These are phyloP conservation scores for Trichothecium roseum DNA, from an alignment of 2,329 filamentous ascomycete genomes.

Conservation along the genomic window DNA sequence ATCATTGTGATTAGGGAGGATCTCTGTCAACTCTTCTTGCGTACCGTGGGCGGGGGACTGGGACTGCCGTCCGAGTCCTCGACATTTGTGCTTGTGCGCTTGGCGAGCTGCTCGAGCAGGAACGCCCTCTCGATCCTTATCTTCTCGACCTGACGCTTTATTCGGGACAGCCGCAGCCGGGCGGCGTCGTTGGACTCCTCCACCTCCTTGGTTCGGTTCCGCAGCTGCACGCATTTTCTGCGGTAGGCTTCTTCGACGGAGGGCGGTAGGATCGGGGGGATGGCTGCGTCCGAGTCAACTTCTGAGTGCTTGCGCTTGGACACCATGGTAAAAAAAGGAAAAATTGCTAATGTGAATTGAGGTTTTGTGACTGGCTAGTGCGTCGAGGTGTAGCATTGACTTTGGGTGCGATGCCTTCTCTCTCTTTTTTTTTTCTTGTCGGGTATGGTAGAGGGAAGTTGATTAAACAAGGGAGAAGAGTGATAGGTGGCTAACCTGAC, in stretches of 20 bases:
- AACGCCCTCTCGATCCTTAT: conserved; percentile 78
- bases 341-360: conserved; percentile 1
- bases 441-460: too few species aligned
- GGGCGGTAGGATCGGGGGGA: conserved; percentile 60
- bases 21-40: conserved; percentile 17
- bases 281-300: conserved; percentile 28
- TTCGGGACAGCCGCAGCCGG: conserved; percentile 64
- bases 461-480: too few species aligned
- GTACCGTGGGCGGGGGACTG: conserved; percentile 68
- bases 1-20: background rate
- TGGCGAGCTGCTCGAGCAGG: conserved; percentile 60
- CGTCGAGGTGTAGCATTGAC: too few species aligned
- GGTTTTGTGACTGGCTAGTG: background rate
- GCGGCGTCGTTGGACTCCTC: conserved; percentile 84
- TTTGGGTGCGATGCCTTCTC: too few species aligned
- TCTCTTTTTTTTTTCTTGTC: too few species aligned
- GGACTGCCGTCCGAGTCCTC: conserved; percentile 72
- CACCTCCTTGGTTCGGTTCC: conserved; percentile 82
- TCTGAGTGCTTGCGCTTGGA: conserved; percentile 24
- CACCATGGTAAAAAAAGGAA: conserved; percentile 15
- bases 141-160: conserved; percentile 82
- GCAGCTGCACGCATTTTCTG: conserved; percentile 90
- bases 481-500: background rate
- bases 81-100: conserved; percentile 63
- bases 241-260: conserved; percentile 95